Evolutionary conservation across 31 red algal species (phyloP), one percentile per base, ranked within the genome.

Genomic region (Odonthalia washingtoniensis): DNA sequence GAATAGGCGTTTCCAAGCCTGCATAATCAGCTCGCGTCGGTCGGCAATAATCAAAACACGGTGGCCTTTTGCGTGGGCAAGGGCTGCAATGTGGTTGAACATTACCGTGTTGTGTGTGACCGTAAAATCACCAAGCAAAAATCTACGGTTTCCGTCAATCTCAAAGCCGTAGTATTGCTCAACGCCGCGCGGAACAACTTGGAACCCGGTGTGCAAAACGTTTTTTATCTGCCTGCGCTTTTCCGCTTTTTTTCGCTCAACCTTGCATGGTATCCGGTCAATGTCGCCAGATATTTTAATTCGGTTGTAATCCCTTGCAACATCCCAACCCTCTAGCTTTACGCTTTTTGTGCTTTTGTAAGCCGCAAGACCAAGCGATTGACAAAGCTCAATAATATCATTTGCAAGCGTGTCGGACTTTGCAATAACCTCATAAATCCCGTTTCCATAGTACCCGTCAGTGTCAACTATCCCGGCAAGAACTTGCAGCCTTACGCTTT

Each of bases 121-220:
- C 64, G 64, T 67, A 30, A 67, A 33, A 67, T 67, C 64, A 33
- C 33, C 64, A 33, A 67, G 33, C 64, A 67, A 67, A 35, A 67
- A 67, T 30, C 27, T 30, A 33, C 33, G 27, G 64, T 67, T 67
- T 67, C 64, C 64, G 64, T 67, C 64, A 67, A 67, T 67, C 33
- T 67, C 64, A 67, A 67, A 67, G 33, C 64, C 64, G 33, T 67
- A 67, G 64, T 67, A 67, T 33, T 67, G 30, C 30, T 67, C 64
- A 33, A 67, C 64, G 30, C 33, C 33, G 64, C 33, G 30, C 27
- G 27, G 33, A 33, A 33, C 64, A 35, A 67, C 64, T 67, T 67
- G 64, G 33, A 67, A 33, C 30, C 64, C 64, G 33, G 64, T 67
- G 30, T 33, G 30, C 33, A 33, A 35, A 30, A 30, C 27, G 64